Percentiles rank a stretch among this genome's conserved stretches.
Conservation (phyloP, 192 early-diverging fungal genomes). For the Allomyces macrogynus region DNA sequence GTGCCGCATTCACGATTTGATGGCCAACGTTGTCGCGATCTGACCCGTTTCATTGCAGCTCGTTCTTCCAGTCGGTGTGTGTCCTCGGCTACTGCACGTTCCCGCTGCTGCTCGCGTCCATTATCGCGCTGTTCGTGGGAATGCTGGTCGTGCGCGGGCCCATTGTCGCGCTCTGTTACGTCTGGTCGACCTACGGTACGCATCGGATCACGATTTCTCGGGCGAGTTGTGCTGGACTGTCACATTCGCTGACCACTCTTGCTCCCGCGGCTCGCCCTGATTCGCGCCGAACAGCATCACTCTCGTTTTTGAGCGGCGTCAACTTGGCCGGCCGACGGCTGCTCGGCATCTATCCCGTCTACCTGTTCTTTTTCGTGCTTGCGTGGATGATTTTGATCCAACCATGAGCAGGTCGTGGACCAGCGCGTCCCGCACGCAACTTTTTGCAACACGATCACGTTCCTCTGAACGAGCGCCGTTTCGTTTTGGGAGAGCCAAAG, state of each 20-base stretch:
- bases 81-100: conserved; percentile 93
- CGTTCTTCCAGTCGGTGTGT: conserved; percentile 93
- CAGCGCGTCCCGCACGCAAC: no score
- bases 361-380: conserved; percentile 86
- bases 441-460: no score
- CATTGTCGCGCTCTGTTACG: conserved; percentile 52
- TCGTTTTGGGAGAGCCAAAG: no score
- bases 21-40: background rate
- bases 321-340: conserved; percentile 65
- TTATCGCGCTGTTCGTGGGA: conserved; percentile 43
- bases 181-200: conserved; percentile 70
- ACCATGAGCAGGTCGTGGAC: no score
- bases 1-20: no score
- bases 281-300: conserved; percentile 39
- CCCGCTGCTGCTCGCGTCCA: conserved; percentile 62
- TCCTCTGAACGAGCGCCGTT: no score
- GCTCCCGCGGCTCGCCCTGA: conserved; percentile 3
- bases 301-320: conserved; percentile 76
- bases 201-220: background rate
- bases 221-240: background rate
- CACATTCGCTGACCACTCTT: background rate
- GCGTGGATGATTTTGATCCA: conserved; percentile 73
- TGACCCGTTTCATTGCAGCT: conserved; percentile 19
- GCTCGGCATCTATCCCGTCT: conserved; percentile 84
- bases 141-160: conserved; percentile 51